Base-by-base conservation (phyloP, 345 rosid genomes). In the Eucalyptus victrix region DNA sequence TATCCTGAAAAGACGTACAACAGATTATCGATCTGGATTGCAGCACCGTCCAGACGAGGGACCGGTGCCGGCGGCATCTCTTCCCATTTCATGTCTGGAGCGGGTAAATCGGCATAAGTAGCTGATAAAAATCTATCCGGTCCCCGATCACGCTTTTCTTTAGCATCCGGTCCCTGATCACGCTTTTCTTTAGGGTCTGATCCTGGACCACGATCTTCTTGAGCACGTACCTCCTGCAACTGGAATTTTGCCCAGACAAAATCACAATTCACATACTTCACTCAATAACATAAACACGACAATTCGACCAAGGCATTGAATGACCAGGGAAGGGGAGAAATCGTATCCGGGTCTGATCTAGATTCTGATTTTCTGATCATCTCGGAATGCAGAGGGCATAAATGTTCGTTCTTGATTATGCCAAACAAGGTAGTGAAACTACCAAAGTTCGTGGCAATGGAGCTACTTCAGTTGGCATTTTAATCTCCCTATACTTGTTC, bases 11-110 rank as follows among this genome's bases (percentile, higher is more conserved):
- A 94, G 30, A 94, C 99, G 49, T 94, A 96, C 40, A 97, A 91
- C 44, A 94, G 96, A 90, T 96, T 93, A 37, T 94, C 88, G 60
- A 96, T 96, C 93, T 97, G 98, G 44, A 96, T 92, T 0, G 98
- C 91, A 83, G 94, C 94, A 44, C 98, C 99, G 23, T 96, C 98
- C 32, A 97, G 97, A 40, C 99, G 96, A 86, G 98, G 97, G 88
- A 96, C 99, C 1, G 98, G 99, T 81, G 98, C 97, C 26, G 98
- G 91, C 44, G 94, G 91, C 97, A 97, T 93, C 90, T 92, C 89
- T 93, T 96, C 97, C 98, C 99, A 96, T 85, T 95, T 88, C 89
- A 95, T 88, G 17, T 95, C 95, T 28, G 96, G 96, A 30, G 98
- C 98, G 45, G 96, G 93, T 24, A 96, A 89, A 94, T 97, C 99